Base-by-base conservation (phyloP, 805 yeast genomes). In the Yarrowia bubula region DNA sequence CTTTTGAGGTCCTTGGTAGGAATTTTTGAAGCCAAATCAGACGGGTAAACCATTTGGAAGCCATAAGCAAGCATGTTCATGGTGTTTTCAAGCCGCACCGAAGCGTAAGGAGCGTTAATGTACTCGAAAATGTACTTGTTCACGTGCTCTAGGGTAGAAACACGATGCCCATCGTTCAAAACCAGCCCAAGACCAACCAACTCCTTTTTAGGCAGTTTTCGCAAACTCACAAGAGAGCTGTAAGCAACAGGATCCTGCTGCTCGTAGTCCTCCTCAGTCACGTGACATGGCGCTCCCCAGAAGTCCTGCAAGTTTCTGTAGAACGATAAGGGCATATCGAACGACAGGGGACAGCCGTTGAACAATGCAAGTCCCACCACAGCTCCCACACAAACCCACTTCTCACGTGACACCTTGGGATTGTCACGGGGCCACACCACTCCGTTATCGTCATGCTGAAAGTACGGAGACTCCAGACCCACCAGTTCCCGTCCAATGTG, bases 331-430 rank as follows among this genome's bases (percentile, higher is more conserved):
- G 75, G 75, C 47, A 74, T 70, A 37, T 67, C 42, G 2, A 71
- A 67, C n/a, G 68, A 68, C 17, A 74, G 65, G 8, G 68, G 66
- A 58, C 75, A 72, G 11, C 75, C 73, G 63, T 73, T 74, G 64
- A 71, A 71, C 13, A 72, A 61, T 4, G 74, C 76, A 50, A 74
- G 48, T 10, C 73, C 76, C 15, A 73, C 66, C 5, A 70, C 46
- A 11, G 70, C 55, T 3, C 71, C 72, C 3, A 58, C 15, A 46
- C 41, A 33, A 4, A 42, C 42, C 64, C 64, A 58, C 37, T 58
- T 22, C 14, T 37, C 46, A 10, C 38, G 37, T 7, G 61, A 15
- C 15, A 55, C 47, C 4, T 9, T n/a, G 14, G 22, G 28, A 13
- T 41, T 55, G 13, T 39, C 46, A 1, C 61, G 37, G 4, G 47